Percentiles rank a stretch among this genome's conserved stretches.
phyloP scores from a whole-genome alignment of 441 rosid genomes.

The Erysimum cheiri region DNA sequence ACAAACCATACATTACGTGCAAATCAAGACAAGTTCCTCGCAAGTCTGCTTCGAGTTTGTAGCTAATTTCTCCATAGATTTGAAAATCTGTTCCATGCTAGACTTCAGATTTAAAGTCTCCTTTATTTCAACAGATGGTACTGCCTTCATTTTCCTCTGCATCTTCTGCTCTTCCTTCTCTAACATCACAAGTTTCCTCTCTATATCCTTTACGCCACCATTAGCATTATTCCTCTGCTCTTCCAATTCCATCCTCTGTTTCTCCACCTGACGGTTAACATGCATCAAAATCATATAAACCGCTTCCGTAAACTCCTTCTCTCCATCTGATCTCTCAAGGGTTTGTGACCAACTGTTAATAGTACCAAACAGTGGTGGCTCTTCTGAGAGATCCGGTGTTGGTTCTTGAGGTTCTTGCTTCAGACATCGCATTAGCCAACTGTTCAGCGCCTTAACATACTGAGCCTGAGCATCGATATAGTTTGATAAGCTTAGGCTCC shows the following conservation, averaged over 20 bases:
- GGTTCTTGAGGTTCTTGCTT: conserved; percentile 51
- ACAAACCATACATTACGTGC: conserved; percentile 24
- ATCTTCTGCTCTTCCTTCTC: conserved; percentile 54
- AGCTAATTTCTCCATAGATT: conserved; percentile 53
- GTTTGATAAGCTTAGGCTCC: conserved; percentile 48
- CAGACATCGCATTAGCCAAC: conserved; percentile 56
- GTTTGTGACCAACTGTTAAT: conserved; percentile 51
- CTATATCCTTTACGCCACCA: conserved; percentile 46
- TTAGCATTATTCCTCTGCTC: conserved; percentile 44
- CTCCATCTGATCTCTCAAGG: conserved; percentile 42
- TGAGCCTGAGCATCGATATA: conserved; percentile 53
- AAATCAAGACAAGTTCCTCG: conserved; percentile 42
- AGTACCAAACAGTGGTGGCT: conserved; percentile 49
- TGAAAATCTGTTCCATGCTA: conserved; percentile 46
- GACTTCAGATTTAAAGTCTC: conserved; percentile 39
- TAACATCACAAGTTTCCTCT: conserved; percentile 48
- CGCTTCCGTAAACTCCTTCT: conserved; percentile 47
- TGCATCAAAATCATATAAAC: conserved; percentile 34
- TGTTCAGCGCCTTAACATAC: conserved; percentile 56
- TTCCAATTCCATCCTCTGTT: conserved; percentile 42
- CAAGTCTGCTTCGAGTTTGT: conserved; percentile 44
- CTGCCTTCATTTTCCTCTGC: conserved; percentile 36
- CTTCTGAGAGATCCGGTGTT: conserved; percentile 47
- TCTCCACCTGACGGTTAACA: conserved; percentile 43
- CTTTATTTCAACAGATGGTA: conserved; percentile 3